Percentiles rank a stretch among this genome's conserved stretches.
Evolutionary conservation across 768 basidiomycete species (phyloP).

Genomic region (Rhizopogon vesiculosus): DNA sequence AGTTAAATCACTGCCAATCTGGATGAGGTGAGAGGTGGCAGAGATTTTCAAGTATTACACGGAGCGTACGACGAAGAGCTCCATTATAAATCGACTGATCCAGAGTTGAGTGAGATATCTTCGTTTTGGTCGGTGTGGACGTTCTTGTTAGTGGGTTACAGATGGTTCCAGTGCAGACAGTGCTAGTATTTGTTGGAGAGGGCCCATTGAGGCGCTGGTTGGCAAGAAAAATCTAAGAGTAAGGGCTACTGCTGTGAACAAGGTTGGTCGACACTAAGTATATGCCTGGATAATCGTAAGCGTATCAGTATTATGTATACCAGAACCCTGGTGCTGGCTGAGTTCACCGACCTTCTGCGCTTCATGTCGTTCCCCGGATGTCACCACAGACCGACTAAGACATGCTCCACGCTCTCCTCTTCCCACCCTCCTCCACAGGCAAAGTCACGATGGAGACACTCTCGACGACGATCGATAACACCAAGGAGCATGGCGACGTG

Average conservation of each 20-base stretch:
- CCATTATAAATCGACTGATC: conserved; percentile 91
- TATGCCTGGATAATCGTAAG: conserved; percentile 35
- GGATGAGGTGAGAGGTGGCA: conserved; percentile 95
- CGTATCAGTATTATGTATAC: conserved; percentile 63
- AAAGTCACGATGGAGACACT: conserved; percentile 50
- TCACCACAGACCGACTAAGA: conserved; percentile 84
- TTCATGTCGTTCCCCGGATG: too few species aligned
- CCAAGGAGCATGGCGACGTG: conserved; percentile 29
- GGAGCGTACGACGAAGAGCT: conserved; percentile 93
- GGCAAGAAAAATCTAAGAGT: conserved; percentile 99
- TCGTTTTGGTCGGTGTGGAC: background rate
- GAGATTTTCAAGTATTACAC: conserved; percentile 97
- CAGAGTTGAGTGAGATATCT: conserved; percentile 61
- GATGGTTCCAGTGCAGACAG: conserved; percentile 91
- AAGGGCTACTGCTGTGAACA: conserved; percentile 91
- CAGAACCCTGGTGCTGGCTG: conserved; percentile 77
- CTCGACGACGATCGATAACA: conserved; percentile 32
- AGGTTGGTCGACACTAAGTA: conserved; percentile 36
- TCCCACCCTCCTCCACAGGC: conserved; percentile 33
- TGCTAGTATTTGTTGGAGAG: conserved; percentile 94
- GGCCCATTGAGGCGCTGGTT: conserved; percentile 94
- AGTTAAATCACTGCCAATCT: conserved; percentile 70
- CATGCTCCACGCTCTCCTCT: conserved; percentile 90
- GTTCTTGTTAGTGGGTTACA: conserved; percentile 17
- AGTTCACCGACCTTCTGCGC: conserved; percentile 89